Percentiles rank a stretch among this genome's conserved stretches.
Evolutionary conservation across 2,329 filamentous ascomycete genomes (phyloP).

Genomic region (Clathrospora elynae): DNA sequence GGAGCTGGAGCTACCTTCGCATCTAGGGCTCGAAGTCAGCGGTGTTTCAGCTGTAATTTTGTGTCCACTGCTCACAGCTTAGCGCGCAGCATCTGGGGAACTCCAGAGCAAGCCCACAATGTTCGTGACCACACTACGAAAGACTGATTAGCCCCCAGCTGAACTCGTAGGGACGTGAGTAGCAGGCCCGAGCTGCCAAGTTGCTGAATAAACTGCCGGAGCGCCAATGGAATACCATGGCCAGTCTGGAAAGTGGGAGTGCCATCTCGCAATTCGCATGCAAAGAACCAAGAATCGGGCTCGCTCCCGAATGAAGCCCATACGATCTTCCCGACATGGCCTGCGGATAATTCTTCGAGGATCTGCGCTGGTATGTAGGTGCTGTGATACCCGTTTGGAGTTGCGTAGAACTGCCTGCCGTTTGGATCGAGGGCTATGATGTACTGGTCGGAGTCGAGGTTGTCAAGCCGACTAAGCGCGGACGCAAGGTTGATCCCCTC

Average conservation of each 20-base stretch:
- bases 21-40: not conserved
- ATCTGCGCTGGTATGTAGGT: slow-evolving; percentile 26
- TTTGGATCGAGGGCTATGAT: slow-evolving; percentile 33
- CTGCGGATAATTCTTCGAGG: slow-evolving; percentile 8
- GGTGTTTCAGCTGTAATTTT: no score
- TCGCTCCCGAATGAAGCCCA: slow-evolving; percentile 36
- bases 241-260: slow-evolving; percentile 15
- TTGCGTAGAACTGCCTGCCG: slow-evolving; percentile 31
- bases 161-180: slow-evolving; percentile 25
- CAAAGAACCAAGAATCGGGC: slow-evolving; percentile 36
- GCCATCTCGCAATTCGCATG: slow-evolving; percentile 24
- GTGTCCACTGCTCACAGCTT: slow-evolving; percentile 14
- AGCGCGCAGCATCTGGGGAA: slow-evolving; percentile 16
- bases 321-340: slow-evolving; percentile 21
- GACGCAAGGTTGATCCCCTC: slow-evolving; percentile 6
- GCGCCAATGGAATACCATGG: slow-evolving; percentile 8
- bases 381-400: slow-evolving; percentile 37
- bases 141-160: slow-evolving; percentile 31
- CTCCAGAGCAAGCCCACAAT: slow-evolving; percentile 23
- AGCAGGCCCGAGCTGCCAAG: not conserved
- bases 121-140: slow-evolving; percentile 30
- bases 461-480: slow-evolving; percentile 22
- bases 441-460: slow-evolving; percentile 29
- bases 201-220: slow-evolving; percentile 15
- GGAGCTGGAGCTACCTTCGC: slow-evolving; percentile 10